A percentile compares a stretch with the other conserved stretches of the same genome.
Evolutionary conservation across 2,329 filamentous ascomycete species (phyloP).

Genomic region (Knufia fluminis): DNA sequence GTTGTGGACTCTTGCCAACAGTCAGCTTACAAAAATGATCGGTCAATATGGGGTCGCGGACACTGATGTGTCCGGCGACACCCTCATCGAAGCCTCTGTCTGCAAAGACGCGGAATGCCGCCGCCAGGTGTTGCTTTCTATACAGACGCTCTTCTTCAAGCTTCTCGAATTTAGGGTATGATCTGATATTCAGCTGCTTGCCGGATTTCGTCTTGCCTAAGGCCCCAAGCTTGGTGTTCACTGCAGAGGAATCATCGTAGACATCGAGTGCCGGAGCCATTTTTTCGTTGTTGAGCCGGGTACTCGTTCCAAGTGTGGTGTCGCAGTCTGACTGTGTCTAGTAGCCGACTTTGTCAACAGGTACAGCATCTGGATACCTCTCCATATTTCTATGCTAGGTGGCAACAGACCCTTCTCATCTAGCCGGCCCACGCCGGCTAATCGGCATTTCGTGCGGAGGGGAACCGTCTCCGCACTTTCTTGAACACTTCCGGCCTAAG

Average conservation of each 20-base stretch:
- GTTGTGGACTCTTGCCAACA: not conserved
- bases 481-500: not conserved
- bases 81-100: constrained; percentile 34
- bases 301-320: not conserved
- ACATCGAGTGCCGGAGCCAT: constrained; percentile 34
- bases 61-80: constrained; percentile 36
- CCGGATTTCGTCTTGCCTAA: constrained; percentile 40
- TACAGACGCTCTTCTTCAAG: constrained; percentile 35
- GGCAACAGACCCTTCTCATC: not conserved
- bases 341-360: no score
- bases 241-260: constrained; percentile 28
- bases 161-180: constrained; percentile 36
- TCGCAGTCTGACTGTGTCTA: not conserved
- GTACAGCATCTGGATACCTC: no score
- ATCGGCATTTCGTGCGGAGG: not conserved
- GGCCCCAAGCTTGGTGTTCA: constrained; percentile 37
- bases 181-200: constrained; percentile 37
- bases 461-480: not conserved
- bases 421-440: not conserved
- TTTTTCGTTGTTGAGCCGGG: not conserved
- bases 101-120: constrained; percentile 36
- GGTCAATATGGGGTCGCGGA: constrained; percentile 32
- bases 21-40: constrained; percentile 30
- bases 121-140: constrained; percentile 39
- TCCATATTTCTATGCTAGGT: no score